Conservation (phyloP, 495 filamentous ascomycete species). For the Mytilinidion resinicola region DNA sequence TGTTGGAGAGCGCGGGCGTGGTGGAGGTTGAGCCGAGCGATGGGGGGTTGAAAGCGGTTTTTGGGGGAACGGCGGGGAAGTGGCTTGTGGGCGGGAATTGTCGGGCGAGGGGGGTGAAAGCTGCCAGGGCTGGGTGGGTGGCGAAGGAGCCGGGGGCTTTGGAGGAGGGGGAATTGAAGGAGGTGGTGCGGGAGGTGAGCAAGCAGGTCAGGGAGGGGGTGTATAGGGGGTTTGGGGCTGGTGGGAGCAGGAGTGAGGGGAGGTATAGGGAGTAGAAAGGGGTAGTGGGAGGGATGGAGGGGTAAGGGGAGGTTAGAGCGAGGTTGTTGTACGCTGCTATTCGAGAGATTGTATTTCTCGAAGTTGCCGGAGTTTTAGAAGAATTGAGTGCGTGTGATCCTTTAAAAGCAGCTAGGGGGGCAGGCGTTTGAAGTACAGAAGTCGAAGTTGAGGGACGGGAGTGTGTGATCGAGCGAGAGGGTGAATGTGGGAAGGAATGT, state of each 20-base stretch:
- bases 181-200: neutral
- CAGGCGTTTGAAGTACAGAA: too few species aligned
- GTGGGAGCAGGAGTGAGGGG: neutral
- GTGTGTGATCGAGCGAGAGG: too few species aligned
- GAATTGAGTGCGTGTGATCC: too few species aligned
- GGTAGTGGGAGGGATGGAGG: too few species aligned
- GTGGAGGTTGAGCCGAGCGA: neutral
- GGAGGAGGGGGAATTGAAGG: neutral
- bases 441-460: too few species aligned
- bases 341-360: too few species aligned
- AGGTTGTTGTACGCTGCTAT: too few species aligned
- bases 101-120: neutral
- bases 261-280: slow-evolving; percentile 11
- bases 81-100: neutral
- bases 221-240: neutral
- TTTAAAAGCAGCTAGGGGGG: too few species aligned
- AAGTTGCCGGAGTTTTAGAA: too few species aligned
- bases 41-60: neutral
- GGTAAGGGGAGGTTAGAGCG: too few species aligned
- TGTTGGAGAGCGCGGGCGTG: neutral
- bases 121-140: neutral
- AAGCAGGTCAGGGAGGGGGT: neutral
- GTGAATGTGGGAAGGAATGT: too few species aligned
- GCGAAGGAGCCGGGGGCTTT: neutral
- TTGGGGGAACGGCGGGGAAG: neutral